Evolutionary conservation across 257 asterid species (phyloP), one percentile per base, ranked within the genome.

Genomic region (Solanum pinnatisectum): DNA sequence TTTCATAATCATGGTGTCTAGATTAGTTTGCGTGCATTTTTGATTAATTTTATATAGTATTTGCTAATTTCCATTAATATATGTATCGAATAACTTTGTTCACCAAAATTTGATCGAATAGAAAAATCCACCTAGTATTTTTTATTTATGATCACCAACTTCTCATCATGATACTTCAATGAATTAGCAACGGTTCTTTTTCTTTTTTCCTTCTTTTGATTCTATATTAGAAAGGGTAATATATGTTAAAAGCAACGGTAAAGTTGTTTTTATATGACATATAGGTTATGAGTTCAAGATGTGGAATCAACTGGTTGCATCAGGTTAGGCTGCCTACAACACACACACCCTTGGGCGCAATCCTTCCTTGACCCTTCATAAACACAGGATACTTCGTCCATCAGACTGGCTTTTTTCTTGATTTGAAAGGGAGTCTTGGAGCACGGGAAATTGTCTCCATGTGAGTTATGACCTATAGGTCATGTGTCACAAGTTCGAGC

Each of bases 31-130:
- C 0, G 12, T 27, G n/a, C 0, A 15, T 32, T 6, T 6, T 70
- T 3, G 2, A 15, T 1, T 70, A 3, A 27, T 27, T 68, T 30
- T 30, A 68, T 1, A 9, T 5, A 4, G 3, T 30, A 68, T 0
- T 14, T 30, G 5, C 0, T 68, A 30, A 3, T 4, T 68, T 1
- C 3, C 1, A 1, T 12, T 2, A 0, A 5, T 25, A 65, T 5
- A 65, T 15, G 12, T 67, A 13, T 27, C 22, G 3, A 4, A 5
- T 30, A 68, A 14, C 3, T 68, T 0, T 68, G 5, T 30, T 0
- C 0, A 68, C 2, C 0, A 11, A 68, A 15, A 1, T 3, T 68
- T 13, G 36, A 2, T 25, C 36, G 1, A 1, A 25, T 67, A 18
- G 5, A 67, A 27, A 25, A 25, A 67, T 5, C 5, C 36, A 68